phyloP scores from a whole-genome alignment of 1,284 basidiomycete genomes.

The Moesziomyces sp. region DNA sequence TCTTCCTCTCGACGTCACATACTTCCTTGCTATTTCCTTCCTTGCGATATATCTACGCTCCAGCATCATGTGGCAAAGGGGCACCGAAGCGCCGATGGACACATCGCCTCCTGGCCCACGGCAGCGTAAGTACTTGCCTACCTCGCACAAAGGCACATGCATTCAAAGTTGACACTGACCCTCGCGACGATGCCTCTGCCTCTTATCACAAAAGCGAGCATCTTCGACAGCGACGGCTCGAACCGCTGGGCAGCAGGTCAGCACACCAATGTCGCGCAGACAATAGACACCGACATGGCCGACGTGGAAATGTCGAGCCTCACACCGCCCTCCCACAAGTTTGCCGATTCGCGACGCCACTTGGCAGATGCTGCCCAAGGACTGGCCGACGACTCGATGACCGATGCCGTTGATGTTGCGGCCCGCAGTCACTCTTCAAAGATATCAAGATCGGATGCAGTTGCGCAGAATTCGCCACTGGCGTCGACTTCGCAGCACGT shows the following conservation, averaged over 20 bases:
- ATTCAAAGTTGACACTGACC: background rate
- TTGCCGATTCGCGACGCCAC: slow-evolving; percentile 6
- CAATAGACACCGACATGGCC: slow-evolving; percentile 27
- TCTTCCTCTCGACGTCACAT: background rate
- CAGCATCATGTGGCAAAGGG: slow-evolving; percentile 41
- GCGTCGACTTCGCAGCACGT: slow-evolving; percentile 13
- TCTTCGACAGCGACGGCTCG: slow-evolving; percentile 15
- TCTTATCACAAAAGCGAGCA: slow-evolving; percentile 14
- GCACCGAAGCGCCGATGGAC: slow-evolving; percentile 61
- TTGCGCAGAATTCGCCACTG: background rate
- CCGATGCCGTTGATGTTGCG: slow-evolving; percentile 9
- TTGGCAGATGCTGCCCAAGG: slow-evolving; percentile 9
- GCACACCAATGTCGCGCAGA: slow-evolving; percentile 9
- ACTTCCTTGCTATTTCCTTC: too few species aligned
- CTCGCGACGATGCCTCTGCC: background rate
- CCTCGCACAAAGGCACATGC: too few species aligned
- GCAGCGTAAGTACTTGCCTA: slow-evolving; percentile 27
- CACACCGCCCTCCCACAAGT: slow-evolving; percentile 38
- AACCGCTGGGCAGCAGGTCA: slow-evolving; percentile 12
- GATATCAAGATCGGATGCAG: slow-evolving; percentile 1
- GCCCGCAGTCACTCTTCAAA: slow-evolving; percentile 1
- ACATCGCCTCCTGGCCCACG: slow-evolving; percentile 47
- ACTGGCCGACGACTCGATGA: slow-evolving; percentile 38
- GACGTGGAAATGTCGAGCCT: slow-evolving; percentile 54
- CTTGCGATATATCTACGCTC: too few species aligned